phyloP scores from a whole-genome alignment of 83 land plant species.

The Picea engelmannii region DNA sequence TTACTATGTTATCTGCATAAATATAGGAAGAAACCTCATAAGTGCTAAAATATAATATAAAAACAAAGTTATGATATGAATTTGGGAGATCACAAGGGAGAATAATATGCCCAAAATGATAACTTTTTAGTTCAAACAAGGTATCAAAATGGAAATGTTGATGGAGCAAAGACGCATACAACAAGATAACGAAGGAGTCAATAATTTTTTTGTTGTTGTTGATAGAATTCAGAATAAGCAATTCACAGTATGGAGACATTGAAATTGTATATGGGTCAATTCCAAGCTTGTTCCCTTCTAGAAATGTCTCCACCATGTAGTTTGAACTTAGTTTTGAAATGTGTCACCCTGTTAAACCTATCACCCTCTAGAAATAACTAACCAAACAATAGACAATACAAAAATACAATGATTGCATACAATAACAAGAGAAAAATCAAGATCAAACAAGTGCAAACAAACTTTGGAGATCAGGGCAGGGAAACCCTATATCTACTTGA shows the following conservation, averaged over 20 bases:
- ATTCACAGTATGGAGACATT: conserved; percentile 52
- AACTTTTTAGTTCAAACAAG: not conserved
- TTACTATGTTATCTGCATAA: conserved; percentile 64
- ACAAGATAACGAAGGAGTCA: conserved; percentile 54
- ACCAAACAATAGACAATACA: not conserved
- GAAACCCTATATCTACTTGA: not conserved
- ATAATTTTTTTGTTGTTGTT: conserved; percentile 66
- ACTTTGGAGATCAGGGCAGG: not conserved
- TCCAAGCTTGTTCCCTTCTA: conserved; percentile 80
- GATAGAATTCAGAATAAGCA: conserved; percentile 64
- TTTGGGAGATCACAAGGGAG: not conserved
- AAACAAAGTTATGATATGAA: not conserved
- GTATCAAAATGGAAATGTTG: not conserved
- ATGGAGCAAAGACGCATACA: conserved; percentile 38
- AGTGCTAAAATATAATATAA: not conserved
- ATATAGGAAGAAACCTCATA: not conserved
- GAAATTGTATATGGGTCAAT: conserved; percentile 52
- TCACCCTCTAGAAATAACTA: not conserved
- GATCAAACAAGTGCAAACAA: not conserved
- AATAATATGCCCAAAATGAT: not conserved
- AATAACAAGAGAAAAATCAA: not conserved
- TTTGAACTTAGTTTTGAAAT: conserved; percentile 55
- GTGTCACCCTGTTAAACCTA: conserved; percentile 6
- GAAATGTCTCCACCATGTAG: conserved; percentile 72
- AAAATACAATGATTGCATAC: not conserved